Conservation (phyloP, 2,329 filamentous ascomycete genomes). For the Fusarium nanum region DNA sequence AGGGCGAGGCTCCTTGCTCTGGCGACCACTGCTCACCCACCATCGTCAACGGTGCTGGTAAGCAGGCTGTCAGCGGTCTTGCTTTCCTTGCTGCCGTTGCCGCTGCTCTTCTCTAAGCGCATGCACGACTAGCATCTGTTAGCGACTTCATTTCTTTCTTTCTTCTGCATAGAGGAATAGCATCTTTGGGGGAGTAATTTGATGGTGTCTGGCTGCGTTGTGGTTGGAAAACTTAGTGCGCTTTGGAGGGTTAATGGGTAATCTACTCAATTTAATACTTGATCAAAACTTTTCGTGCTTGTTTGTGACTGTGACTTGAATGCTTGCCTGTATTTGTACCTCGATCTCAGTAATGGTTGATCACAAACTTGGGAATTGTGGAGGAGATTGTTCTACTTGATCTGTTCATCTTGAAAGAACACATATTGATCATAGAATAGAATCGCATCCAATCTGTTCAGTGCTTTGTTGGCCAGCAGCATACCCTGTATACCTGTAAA, state of each 20-base stretch:
- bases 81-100: slow-evolving; percentile 35
- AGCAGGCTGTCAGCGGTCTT: slow-evolving; percentile 38
- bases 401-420: no score
- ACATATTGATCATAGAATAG: accelerated
- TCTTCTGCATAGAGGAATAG: neutral
- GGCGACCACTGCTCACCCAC: slow-evolving; percentile 19
- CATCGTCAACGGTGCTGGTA: slow-evolving; percentile 32
- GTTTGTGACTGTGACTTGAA: neutral
- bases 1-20: neutral
- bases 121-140: neutral
- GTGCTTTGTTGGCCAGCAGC: no score
- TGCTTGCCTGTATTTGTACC: neutral
- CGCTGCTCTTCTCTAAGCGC: slow-evolving; percentile 34
- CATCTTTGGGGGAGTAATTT: neutral
- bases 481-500: neutral
- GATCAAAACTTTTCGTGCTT: neutral
- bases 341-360: accelerated
- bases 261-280: slow-evolving; percentile 1
- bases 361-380: neutral
- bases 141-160: neutral
- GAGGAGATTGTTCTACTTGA: no score
- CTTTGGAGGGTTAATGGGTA: neutral
- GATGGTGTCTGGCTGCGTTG: neutral
- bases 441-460: no score
- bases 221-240: neutral